A percentile compares a stretch with the other conserved stretches of the same genome.
phyloP scores from a whole-genome alignment of 768 basidiomycete genomes.

The Tricholoma sp. region DNA sequence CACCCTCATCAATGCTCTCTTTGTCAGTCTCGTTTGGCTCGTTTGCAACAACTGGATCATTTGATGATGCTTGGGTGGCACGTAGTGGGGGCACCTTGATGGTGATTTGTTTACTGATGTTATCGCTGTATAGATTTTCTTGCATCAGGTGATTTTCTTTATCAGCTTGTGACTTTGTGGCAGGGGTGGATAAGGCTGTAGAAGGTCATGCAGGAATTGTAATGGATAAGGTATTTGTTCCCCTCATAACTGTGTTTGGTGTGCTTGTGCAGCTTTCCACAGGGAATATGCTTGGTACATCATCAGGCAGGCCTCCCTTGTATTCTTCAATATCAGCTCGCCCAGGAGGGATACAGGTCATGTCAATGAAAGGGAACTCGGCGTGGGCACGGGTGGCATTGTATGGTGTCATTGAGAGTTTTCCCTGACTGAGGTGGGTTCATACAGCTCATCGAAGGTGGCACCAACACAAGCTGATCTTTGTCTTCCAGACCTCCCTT shows the following conservation, averaged over 20 bases:
- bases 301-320: slow-evolving; percentile 24
- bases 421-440: slow-evolving; percentile 12
- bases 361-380: slow-evolving; percentile 17
- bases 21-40: not conserved
- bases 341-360: slow-evolving; percentile 13
- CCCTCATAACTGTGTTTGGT: not conserved
- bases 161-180: not conserved
- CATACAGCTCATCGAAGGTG: slow-evolving; percentile 18
- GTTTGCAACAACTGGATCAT: not conserved
- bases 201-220: not conserved
- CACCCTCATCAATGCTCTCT: not conserved
- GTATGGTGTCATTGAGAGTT: slow-evolving; percentile 21
- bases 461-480: slow-evolving; percentile 22
- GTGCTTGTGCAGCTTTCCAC: not conserved
- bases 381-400: slow-evolving; percentile 10
- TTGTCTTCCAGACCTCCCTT: slow-evolving; percentile 15
- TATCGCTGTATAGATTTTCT: not conserved
- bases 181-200: not conserved
- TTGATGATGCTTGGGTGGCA: not conserved
- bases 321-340: slow-evolving; percentile 15
- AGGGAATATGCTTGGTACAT: not conserved
- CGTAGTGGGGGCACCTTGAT: not conserved
- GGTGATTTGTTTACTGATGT: not conserved
- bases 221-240: not conserved
- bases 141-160: not conserved